A percentile compares a stretch with the other conserved stretches of the same genome.
Conservation (phyloP, 1,284 basidiomycete species). For the Cutaneotrichosporon cyanovorans region DNA sequence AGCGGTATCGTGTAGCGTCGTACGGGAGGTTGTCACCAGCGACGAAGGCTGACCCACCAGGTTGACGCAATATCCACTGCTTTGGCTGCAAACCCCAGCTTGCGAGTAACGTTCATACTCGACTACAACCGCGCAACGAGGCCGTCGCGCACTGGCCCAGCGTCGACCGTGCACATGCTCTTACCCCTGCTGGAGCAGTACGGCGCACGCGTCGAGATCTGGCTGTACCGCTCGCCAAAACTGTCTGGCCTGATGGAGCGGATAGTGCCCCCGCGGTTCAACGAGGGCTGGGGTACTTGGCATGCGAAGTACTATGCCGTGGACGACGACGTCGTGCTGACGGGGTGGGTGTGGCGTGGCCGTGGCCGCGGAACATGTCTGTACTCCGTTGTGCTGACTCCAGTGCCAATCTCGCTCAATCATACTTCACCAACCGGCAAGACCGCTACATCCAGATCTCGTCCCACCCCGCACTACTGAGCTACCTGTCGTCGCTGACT, state of each 20-base stretch:
- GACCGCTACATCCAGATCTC: conserved; percentile 83
- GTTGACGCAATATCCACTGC: conserved; percentile 58
- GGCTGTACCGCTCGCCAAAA: conserved; percentile 78
- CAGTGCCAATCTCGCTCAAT: conserved; percentile 88
- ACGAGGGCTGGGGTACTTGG: conserved; percentile 98
- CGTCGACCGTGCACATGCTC: conserved; percentile 64
- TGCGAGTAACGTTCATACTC: conserved; percentile 68
- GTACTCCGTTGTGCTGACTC: no score
- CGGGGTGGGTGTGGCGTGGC: conserved; percentile 86
- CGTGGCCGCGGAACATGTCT: no score
- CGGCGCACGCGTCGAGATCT: conserved; percentile 66
- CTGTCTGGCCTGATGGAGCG: conserved; percentile 65
- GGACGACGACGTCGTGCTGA: conserved; percentile 86
- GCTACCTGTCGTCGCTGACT: conserved; percentile 78
- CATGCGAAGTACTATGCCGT: conserved; percentile 94
- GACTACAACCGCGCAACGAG: conserved; percentile 90
- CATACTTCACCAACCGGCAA: conserved; percentile 92
- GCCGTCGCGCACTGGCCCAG: conserved; percentile 48
- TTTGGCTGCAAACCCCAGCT: conserved; percentile 54
- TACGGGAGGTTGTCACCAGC: no score
- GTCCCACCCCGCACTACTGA: conserved; percentile 57
- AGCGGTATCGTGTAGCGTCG: no score
- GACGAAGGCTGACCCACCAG: conserved; percentile 46
- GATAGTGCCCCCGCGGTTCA: conserved; percentile 81
- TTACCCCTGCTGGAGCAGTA: conserved; percentile 64